Base-by-base conservation (phyloP, 495 filamentous ascomycete species). In the Niebla homalea region DNA sequence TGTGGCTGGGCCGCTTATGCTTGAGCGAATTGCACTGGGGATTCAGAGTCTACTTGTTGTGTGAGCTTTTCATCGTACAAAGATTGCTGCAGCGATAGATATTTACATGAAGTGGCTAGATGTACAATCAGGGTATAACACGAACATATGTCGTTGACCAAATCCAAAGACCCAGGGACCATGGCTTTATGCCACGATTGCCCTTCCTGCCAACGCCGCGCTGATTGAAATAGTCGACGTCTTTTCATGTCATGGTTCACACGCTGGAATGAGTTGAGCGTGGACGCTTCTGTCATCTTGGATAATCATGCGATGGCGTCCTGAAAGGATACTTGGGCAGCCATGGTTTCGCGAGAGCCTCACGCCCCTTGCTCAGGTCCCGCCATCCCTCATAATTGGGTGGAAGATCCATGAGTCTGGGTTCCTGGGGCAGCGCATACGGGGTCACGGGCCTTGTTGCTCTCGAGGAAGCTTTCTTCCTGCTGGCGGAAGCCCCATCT, bases 1-100 rank as follows among this genome's bases (percentile, higher is more conserved):
- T 81, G 78, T 62, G 89, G 80, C 14, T 85, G 81, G 81, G 81
- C 80, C 35, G 77, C 81, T 48, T 85, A 83, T 73, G 80, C 77
- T 50, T 60, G 48, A 55, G 2, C 10, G 18, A 23, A 4, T 14
- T 8, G 1, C 2, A 20, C 18, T 20, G 1, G 11, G 16, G 35
- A 10, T 6, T 29, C 26, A 29, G 26, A 21, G 16, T 15, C 26
- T 35, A 10, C 26, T 36, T 10, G 40, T 19, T 25, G 32, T 19
- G 11, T 19, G 29, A 15, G 46, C 5, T 37, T 40, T 49, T 8
- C 21, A 10, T 15, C 39, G 39, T 20, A 42, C 18, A 12, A 12
- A 11, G 21, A 10, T 2, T 20, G 39, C 11, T 20, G 39, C 2
- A 42, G 29, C 7, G 29, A 32, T 32, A 11, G 29, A 32, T 32